Evolutionary conservation across 2,329 filamentous ascomycete species (phyloP), one percentile per base, ranked within the genome.

Genomic region (Lecanoromycetidae sp.): DNA sequence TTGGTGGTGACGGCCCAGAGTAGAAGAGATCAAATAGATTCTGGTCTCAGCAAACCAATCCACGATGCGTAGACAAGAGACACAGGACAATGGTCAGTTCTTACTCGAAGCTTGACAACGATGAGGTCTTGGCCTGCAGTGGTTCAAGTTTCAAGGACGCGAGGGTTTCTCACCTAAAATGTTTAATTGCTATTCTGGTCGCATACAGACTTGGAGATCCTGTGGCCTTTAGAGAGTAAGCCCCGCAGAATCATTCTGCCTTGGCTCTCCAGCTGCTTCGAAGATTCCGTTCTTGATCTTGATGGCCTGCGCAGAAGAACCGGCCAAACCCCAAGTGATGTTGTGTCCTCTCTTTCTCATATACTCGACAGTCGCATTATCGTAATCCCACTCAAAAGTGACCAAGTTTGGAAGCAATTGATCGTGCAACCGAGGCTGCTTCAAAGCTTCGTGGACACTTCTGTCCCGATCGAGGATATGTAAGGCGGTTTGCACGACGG

Each of bases 251-350:
- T 52, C 44, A 15, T 19, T 8, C 38, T 50, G 46, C 13, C 50
- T 44, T 7, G 52, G 52, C 52, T 78, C 87, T 1, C 79, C 76
- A 13, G 44, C 52, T 19, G 52, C 49, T 13, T 54, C 52, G 34
- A 52, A 54, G 9, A 19, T 26, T 2, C 52, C 49, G 12, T 50
- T 29, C 6, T 17, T 5, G 3, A 51, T 26, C 12, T 74, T 70
- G 46, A 95, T 63, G 0, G 76, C 81, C 63, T 94, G 86, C 3
- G 84, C 84, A 1, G 80, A 71, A 59, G 82, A 87, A 0, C 77
- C 71, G 3, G 70, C 78, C 4, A 75, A 71, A 3, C 70, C 69
- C 75, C 77, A 84, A 0, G 75, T 79, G 2, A 91, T 73, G 57
- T 85, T 81, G 59, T 91, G 85, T 0, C 84, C 84, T 42, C 73